phyloP scores from a whole-genome alignment of 495 filamentous ascomycete species.

The Neurospora terricola region DNA sequence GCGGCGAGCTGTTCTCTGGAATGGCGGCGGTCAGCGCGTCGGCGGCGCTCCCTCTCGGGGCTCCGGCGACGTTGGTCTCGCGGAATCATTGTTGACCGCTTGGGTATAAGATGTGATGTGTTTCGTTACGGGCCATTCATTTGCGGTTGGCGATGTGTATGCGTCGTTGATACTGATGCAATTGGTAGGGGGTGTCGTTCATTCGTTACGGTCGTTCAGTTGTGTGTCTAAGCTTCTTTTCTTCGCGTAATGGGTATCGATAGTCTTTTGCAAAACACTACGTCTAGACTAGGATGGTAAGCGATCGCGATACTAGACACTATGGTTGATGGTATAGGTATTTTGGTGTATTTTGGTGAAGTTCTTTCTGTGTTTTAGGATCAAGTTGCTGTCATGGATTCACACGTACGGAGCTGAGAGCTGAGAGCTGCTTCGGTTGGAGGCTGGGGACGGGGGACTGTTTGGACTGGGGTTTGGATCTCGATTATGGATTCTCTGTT shows the following conservation, averaged over 20 bases:
- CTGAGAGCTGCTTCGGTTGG: not conserved
- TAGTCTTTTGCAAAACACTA: not conserved
- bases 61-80: constrained; percentile 39
- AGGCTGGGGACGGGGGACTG: not conserved
- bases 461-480: not conserved
- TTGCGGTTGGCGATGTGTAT: constrained; percentile 2
- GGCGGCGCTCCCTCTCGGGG: constrained; percentile 38
- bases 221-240: not conserved
- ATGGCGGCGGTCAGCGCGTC: constrained; percentile 36
- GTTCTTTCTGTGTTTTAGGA: not conserved
- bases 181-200: not conserved
- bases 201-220: constrained; percentile 2
- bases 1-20: constrained; percentile 36
- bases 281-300: not conserved
- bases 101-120: constrained; percentile 3
- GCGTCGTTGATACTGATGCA: not conserved
- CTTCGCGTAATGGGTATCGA: not conserved
- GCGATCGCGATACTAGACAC: not conserved
- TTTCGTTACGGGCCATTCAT: constrained; percentile 18
- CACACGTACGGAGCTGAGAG: not conserved
- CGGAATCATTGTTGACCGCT: constrained; percentile 23
- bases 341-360: not conserved
- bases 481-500: not conserved
- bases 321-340: not conserved
- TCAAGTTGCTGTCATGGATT: not conserved